Percentiles rank a stretch among this genome's conserved stretches.
phyloP scores from a whole-genome alignment of 75 land plant species.

The Sequoia sempervirens region DNA sequence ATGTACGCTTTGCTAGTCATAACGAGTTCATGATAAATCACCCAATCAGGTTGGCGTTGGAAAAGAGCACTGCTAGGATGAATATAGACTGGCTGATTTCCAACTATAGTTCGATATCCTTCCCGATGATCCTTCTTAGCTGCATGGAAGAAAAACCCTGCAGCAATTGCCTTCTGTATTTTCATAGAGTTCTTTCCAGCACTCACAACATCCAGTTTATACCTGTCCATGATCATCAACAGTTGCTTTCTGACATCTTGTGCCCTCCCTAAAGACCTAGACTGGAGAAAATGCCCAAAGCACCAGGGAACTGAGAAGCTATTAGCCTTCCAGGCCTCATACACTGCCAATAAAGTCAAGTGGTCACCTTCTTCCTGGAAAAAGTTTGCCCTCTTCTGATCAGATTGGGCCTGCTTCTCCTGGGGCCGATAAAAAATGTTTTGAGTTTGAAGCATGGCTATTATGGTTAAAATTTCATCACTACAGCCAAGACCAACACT shows the following conservation, averaged over 20 bases:
- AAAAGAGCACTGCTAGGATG: conserved; percentile 87
- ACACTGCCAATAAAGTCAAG: conserved; percentile 79
- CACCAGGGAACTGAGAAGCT: conserved; percentile 96
- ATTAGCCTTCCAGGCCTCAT: conserved; percentile 92
- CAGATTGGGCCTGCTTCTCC: conserved; percentile 90
- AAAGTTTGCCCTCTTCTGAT: conserved; percentile 87
- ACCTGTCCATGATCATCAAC: conserved; percentile 87
- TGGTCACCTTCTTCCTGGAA: conserved; percentile 93
- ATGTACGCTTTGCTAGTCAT: conserved; percentile 92
- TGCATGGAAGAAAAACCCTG: conserved; percentile 89
- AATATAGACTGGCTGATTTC: conserved; percentile 81
- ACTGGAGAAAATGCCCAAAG: conserved; percentile 89
- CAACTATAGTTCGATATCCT: conserved; percentile 76
- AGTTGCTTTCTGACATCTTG: conserved; percentile 91
- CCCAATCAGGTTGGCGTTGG: conserved; percentile 91
- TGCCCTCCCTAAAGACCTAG: conserved; percentile 79
- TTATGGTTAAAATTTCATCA: conserved; percentile 84
- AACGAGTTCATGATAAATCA: conserved; percentile 83
- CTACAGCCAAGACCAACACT: conserved; percentile 90
- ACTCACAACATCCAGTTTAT: conserved; percentile 81
- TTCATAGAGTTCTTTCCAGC: conserved; percentile 77
- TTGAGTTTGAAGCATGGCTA: conserved; percentile 90
- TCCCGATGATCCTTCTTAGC: conserved; percentile 88
- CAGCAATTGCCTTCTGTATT: conserved; percentile 76
- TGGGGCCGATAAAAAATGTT: conserved; percentile 84